phyloP scores from a whole-genome alignment of 257 asterid species.

The Coffea eugenioides region DNA sequence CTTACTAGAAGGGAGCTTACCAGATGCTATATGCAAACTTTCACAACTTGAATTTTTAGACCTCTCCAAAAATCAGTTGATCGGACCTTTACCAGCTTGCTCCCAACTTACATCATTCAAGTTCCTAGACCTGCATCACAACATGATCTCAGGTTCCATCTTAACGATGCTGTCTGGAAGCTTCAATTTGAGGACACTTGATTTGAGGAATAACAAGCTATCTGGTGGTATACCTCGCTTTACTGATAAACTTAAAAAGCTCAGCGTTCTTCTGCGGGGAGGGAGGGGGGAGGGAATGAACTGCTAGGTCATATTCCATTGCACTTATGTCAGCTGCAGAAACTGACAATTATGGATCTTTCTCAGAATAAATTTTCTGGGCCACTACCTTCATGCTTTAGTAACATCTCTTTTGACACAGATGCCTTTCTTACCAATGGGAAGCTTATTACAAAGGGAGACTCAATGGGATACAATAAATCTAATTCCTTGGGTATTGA shows the following conservation, averaged over 20 bases:
- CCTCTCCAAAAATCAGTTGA: slow-evolving; percentile 10
- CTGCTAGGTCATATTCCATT: slow-evolving; percentile 8
- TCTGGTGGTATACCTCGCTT: not conserved
- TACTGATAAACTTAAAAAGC: not conserved
- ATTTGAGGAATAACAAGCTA: slow-evolving; percentile 12
- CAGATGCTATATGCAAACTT: not conserved
- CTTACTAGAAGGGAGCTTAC: slow-evolving; percentile 6
- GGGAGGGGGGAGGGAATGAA: no score
- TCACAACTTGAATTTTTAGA: not conserved
- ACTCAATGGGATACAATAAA: no score
- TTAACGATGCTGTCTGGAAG: slow-evolving; percentile 2
- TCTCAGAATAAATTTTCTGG: slow-evolving; percentile 16
- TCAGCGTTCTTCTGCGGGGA: slow-evolving; percentile 19
- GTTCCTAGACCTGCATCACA: slow-evolving; percentile 1
- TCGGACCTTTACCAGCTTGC: slow-evolving; percentile 15
- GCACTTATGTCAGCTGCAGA: slow-evolving; percentile 4
- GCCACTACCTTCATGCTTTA: slow-evolving; percentile 13
- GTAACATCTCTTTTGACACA: slow-evolving; percentile 13
- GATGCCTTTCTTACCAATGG: not conserved
- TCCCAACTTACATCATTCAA: not conserved
- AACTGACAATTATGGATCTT: slow-evolving; percentile 14
- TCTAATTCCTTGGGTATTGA: not conserved
- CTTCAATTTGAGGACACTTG: not conserved
- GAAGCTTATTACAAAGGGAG: not conserved
- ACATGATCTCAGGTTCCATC: slow-evolving; percentile 13